Evolutionary conservation across 2,329 filamentous ascomycete species (phyloP), one percentile per base, ranked within the genome.

Genomic region (Aspergillus alliaceus): DNA sequence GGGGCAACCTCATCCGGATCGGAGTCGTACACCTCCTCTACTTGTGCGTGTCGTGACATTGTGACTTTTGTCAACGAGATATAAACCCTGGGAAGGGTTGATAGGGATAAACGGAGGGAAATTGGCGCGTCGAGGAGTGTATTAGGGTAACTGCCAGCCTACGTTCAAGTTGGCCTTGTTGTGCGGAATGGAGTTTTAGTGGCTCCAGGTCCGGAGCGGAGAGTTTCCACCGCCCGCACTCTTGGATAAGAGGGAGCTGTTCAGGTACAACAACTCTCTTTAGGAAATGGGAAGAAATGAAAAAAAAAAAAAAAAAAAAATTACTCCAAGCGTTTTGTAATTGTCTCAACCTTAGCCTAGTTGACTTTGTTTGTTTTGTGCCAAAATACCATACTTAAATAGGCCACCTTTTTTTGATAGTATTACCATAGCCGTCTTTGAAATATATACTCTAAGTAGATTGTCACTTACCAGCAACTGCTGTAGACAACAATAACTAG

Each of bases 11-110:
- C 92, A 62, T 91, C 90, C 53, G 93, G 91, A 78, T 98, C 93
- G 14, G 90, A 91, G 80, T 96, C 91, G 59, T 88, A 91, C 61
- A 97, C 88, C 77, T 98, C 95, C 83, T 99, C 95, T 75, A 98
- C 88, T 60, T 89, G 88, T 59, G 93, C 86, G 80, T 95, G 76
- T 61, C 74, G 88, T 44, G 91, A 90, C 91, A 96, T 95, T 64
- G 61, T 78, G 64, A 44, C 11, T 29, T 20, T 37, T 18, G 40
- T 31, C 37, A 11, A 27, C 32, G 6, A 24, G 37, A 9, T 37
- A 7, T 15, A 29, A 25, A 22, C 31, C 47, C 6, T 4, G 24
- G 6, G 14, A 44, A 27, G 6, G 24, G 14, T 44, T 18, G 5
- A 18, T n/a, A n/a, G n/a, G 35, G 18, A 9, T n/a, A 9, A n/a